Conservation (phyloP, 108 stramenopile genomes). For the Discostella stelligeroides region DNA sequence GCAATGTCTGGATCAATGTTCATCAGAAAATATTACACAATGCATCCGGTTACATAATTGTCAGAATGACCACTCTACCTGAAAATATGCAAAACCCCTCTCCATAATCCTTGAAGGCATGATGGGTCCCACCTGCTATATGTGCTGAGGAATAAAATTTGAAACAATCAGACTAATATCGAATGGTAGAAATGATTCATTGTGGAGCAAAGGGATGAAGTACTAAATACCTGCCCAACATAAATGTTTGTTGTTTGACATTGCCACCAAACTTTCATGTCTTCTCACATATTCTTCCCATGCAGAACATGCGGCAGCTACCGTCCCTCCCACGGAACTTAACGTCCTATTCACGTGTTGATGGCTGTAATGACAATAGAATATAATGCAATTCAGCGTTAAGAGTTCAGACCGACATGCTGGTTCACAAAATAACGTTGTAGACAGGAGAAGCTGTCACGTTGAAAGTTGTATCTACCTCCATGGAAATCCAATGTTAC, state of each 20-base stretch:
- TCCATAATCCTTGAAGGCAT: slow-evolving; percentile 90
- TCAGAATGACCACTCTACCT: not conserved
- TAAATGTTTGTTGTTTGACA: slow-evolving; percentile 20
- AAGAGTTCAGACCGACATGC: too few species aligned
- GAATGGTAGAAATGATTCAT: not conserved
- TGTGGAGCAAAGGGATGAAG: not conserved
- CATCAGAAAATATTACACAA: not conserved
- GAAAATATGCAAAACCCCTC: slow-evolving; percentile 94
- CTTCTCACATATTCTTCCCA: slow-evolving; percentile 54
- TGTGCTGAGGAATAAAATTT: slow-evolving; percentile 73
- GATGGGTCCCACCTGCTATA: slow-evolving; percentile 94
- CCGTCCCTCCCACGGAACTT: slow-evolving; percentile 89
- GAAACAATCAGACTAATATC: not conserved
- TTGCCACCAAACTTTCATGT: slow-evolving; percentile 17
- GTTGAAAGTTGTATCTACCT: slow-evolving; percentile 22
- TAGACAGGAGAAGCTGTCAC: not conserved
- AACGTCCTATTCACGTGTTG: slow-evolving; percentile 78
- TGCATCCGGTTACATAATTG: too few species aligned
- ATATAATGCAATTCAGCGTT: too few species aligned
- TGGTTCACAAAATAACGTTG: too few species aligned
- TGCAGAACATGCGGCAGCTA: slow-evolving; percentile 75
- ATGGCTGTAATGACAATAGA: slow-evolving; percentile 20
- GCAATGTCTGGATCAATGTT: slow-evolving; percentile 68
- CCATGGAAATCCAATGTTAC: slow-evolving; percentile 95
- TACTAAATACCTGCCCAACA: slow-evolving; percentile 18